Evolutionary conservation across 257 asterid species (phyloP), one percentile per base, ranked within the genome.

Genomic region (Oldenlandia corymbosa): DNA sequence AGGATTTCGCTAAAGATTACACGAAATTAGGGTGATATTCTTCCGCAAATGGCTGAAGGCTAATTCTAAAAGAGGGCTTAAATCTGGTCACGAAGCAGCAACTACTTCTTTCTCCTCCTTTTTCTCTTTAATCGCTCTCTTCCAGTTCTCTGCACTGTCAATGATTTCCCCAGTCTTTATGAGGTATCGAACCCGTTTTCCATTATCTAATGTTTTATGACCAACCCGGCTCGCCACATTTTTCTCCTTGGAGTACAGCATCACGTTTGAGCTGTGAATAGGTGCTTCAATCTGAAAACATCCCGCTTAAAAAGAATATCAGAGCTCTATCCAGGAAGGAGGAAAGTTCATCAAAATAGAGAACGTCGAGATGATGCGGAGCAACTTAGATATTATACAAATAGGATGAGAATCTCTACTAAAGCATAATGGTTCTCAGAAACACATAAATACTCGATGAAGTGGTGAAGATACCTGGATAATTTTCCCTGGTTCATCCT

Each of bases 221-320:
- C 97, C 97, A 32, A 87, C 96, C 59, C 97, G 77, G 80, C 97
- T 93, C 28, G 71, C 85, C 54, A 93, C 92, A 20, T 85, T 68
- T 75, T 90, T 65, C 53, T 85, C 96, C 73, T 85, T 83, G 5
- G 96, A 93, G 76, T 90, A 93, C 41, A 90, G 95, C 99, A 93
- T 93, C 84, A 90, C 99, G 5, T 93, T 93, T 60, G 99, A 90
- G 78, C 99, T 88, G 78, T 93, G 99, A 63, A 93, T 80, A 0
- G 97, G 97, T 1, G 96, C 99, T 78, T 87, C 97, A 17, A 93
- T 78, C 96, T 89, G 87, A 75, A 72, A 72, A 61, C 20, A 71
- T 36, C 41, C 58, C 8, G 58, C 53, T 52, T 23, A 59, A 48
- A 51, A 41, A 67, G 43, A 34, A 24, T 37, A n/a, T 26, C 41